Base-by-base conservation (phyloP, 305 asterid genomes). In the Fraxinus paxiana region DNA sequence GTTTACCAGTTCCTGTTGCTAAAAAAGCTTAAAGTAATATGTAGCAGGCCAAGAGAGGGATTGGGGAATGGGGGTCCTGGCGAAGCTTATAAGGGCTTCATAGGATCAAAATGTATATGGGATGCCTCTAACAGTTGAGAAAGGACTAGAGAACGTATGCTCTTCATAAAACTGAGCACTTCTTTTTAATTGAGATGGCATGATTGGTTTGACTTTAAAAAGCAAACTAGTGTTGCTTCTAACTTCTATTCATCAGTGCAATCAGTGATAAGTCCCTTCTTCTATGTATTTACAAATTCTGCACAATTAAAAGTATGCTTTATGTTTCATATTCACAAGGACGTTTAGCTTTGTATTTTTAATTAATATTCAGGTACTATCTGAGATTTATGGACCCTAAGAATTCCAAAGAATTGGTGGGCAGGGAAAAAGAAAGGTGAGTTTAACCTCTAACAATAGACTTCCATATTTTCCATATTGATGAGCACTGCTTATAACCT, bases 331-430 rank as follows among this genome's bases (percentile, higher is more conserved):
- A 26, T 77, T 54, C 35, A 38, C 74, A 17, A 35, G 31, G 12
- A 37, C 1, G 61, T 38, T 37, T 18, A 37, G 31, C 77, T 34
- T 20, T 18, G 10, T 38, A 15, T 7, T 61, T 70, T 70, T 28
- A 54, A 73, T 73, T 38, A 28, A 80, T 87, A 74, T 84, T 18
- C 87, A 96, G 99, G 99, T 96, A 96, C 91, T 96, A 96, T 87
- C 86, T 96, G 87, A 91, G 99, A 88, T 96, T 96, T 88, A 96
- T 96, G 96, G 98, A 96, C 83, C 99, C 99, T 6, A 88, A 78
- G 73, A 96, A 96, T 80, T 88, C 97, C 82, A 80, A 43, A 38
- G 89, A 88, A 31, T 88, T 96, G 97, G 98, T 94, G 83, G 97
- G 90, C 88, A 92, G 90, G 89, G 95, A 81, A 82, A 92, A 94